These are phyloP conservation scores for Thymus mandschuricus DNA, from an alignment of 257 asterid species.

Conservation along the genomic window DNA sequence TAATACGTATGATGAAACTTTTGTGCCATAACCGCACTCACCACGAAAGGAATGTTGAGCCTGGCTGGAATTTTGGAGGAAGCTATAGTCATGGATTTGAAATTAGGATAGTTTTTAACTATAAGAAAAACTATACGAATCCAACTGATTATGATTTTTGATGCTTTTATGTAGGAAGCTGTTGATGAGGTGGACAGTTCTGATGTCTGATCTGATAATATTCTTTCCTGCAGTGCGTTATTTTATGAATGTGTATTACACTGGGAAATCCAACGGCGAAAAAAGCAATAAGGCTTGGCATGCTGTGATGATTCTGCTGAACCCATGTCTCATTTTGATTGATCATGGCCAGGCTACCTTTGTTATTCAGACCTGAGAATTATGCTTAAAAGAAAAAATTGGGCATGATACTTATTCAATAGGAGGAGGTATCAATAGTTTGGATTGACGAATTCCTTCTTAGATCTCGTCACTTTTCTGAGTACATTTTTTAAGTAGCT, in stretches of 20 bases:
- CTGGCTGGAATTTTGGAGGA: conserved; percentile 9
- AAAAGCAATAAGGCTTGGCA: conserved; percentile 68
- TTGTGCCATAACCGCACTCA: neutral
- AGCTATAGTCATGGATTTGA: conserved; percentile 9
- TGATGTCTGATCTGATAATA: conserved; percentile 82
- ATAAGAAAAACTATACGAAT: neutral
- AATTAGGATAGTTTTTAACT: conserved; percentile 16
- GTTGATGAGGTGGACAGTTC: conserved; percentile 99
- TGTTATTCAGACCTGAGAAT: no score
- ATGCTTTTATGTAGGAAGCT: conserved; percentile 77
- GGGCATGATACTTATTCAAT: no score
- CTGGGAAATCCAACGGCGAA: conserved; percentile 44
- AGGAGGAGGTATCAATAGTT: neutral
- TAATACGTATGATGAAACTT: neutral
- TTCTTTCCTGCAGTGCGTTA: conserved; percentile 93
- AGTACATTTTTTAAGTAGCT: neutral
- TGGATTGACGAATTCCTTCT: neutral
- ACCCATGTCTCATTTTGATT: conserved; percentile 91
- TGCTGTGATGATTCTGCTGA: conserved; percentile 71
- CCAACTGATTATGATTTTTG: conserved; percentile 32
- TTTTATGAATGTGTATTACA: conserved; percentile 55
- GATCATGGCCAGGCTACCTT: conserved; percentile 61
- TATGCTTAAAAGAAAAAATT: no score
- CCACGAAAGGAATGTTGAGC: neutral
- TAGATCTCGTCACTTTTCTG: neutral